phyloP scores from a whole-genome alignment of 352 stramenopile species.

The Pythium phragmiticola region DNA sequence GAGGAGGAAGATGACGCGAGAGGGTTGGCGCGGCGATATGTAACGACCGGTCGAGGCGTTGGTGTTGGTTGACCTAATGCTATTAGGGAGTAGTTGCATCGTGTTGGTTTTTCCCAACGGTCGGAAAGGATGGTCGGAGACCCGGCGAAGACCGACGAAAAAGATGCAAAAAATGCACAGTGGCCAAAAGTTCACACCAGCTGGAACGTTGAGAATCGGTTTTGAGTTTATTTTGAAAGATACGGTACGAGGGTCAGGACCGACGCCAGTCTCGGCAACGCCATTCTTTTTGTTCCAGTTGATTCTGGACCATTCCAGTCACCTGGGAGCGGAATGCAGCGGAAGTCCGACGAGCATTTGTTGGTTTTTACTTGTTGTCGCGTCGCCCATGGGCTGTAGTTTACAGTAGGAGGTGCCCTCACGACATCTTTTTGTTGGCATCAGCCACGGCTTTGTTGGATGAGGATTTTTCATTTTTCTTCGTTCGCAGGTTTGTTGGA shows the following conservation, averaged over 20 bases:
- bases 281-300: background rate
- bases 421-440: constrained; percentile 7
- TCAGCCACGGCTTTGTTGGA: background rate
- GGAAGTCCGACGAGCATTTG: background rate
- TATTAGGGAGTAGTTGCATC: background rate
- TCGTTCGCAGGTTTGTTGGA: background rate
- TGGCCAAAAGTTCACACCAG: constrained; percentile 3
- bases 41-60: background rate
- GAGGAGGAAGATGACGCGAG: background rate
- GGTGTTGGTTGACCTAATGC: background rate
- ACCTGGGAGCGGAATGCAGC: background rate
- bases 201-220: background rate
- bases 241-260: background rate
- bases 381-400: background rate
- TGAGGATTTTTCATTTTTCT: background rate
- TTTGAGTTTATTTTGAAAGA: background rate
- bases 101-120: background rate
- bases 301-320: background rate
- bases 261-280: background rate
- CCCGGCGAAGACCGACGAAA: constrained; percentile 6
- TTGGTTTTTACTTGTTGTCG: background rate
- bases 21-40: background rate
- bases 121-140: constrained; percentile 5
- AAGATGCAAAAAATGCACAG: background rate
- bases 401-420: background rate